These are phyloP conservation scores for Leccinum arenicola DNA, from an alignment of 768 basidiomycete species.

Conservation along the genomic window DNA sequence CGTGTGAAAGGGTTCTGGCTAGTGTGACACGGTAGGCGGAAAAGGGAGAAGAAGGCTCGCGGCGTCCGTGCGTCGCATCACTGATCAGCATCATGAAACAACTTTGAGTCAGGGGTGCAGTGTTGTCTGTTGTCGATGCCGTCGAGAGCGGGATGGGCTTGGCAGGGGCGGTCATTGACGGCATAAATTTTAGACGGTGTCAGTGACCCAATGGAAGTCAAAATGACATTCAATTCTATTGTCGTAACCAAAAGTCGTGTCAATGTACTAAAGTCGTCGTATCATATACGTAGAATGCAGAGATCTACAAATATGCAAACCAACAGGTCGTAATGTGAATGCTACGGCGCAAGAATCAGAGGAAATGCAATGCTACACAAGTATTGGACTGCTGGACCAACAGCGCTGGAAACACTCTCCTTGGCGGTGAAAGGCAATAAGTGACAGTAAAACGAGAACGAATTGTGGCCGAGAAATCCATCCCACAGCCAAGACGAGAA, in stretches of 20 bases:
- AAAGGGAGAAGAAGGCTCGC: no score
- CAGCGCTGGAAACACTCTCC: slow-evolving; percentile 31
- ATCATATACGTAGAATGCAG: slow-evolving; percentile 22
- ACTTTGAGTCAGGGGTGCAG: no score
- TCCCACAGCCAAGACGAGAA: slow-evolving; percentile 29
- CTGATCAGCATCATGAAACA: no score
- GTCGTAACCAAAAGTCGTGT: not conserved
- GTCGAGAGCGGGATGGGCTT: no score
- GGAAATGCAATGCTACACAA: slow-evolving; percentile 37
- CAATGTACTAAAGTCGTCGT: slow-evolving; percentile 22
- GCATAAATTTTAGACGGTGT: no score
- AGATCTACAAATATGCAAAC: slow-evolving; percentile 33
- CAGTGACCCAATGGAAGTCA: no score
- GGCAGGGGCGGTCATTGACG: no score
- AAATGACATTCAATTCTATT: no score
- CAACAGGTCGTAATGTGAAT: slow-evolving; percentile 11
- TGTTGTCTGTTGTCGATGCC: no score
- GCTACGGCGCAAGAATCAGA: slow-evolving; percentile 11
- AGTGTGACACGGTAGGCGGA: no score
- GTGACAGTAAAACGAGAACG: slow-evolving; percentile 26
- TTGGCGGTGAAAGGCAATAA: slow-evolving; percentile 34
- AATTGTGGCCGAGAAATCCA: slow-evolving; percentile 30
- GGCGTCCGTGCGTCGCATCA: no score
- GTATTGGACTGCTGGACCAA: slow-evolving; percentile 28
- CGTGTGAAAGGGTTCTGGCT: no score